Evolutionary conservation across 1,284 basidiomycete genomes (phyloP).

Genomic region (Naganishia sp.): DNA sequence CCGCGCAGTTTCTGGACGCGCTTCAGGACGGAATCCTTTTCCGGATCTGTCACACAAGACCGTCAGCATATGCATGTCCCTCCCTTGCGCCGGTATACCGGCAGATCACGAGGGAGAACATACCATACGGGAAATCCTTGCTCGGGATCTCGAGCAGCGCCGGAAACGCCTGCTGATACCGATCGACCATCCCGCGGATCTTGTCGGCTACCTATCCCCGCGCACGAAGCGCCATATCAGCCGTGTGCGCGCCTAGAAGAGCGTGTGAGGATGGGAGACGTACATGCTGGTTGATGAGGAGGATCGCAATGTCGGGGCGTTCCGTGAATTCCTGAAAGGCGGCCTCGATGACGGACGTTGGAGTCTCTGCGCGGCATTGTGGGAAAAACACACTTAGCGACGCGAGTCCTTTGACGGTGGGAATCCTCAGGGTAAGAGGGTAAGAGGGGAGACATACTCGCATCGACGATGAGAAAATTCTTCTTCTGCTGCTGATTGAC

Average conservation of each 20-base stretch:
- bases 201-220: conserved; percentile 82
- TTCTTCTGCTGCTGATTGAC: conserved; percentile 84
- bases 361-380: conserved; percentile 66
- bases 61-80: conserved; percentile 16
- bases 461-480: conserved; percentile 91
- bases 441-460: conserved; percentile 63
- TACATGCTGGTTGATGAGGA: conserved; percentile 96
- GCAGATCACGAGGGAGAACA: conserved; percentile 35
- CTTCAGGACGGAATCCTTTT: conserved; percentile 95
- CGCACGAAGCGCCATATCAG: background rate
- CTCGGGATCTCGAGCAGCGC: conserved; percentile 92
- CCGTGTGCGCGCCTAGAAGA: background rate
- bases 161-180: conserved; percentile 94
- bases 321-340: conserved; percentile 90
- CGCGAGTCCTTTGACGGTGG: no score
- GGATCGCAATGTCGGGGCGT: conserved; percentile 88
- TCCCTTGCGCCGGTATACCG: background rate
- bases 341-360: conserved; percentile 80
- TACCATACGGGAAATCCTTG: conserved; percentile 77
- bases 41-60: conserved; percentile 68
- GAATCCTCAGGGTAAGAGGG: background rate
- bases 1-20: conserved; percentile 96
- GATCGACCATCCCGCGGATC: conserved; percentile 92
- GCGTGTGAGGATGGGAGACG: conserved; percentile 42
- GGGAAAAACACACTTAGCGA: background rate